phyloP scores from a whole-genome alignment of 495 filamentous ascomycete genomes.

The Neurospora sp. region DNA sequence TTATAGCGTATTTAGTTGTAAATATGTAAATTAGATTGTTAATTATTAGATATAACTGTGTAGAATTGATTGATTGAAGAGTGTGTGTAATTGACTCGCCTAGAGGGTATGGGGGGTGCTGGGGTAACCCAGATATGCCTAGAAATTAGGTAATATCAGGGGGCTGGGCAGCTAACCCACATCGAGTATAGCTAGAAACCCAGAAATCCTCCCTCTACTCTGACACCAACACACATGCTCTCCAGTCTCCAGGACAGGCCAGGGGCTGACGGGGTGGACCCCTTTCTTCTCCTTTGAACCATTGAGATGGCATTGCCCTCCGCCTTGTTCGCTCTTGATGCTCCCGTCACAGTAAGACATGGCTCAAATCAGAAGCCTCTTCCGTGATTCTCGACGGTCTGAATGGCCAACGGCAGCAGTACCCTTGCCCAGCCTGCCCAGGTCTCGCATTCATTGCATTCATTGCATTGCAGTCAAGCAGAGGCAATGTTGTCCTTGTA shows the following conservation, averaged over 20 bases:
- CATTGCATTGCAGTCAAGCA: background rate
- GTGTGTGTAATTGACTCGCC: too few relatives aligned
- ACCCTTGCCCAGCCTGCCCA: background rate
- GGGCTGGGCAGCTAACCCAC: too few relatives aligned
- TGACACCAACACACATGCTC: background rate
- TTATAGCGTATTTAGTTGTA: too few relatives aligned
- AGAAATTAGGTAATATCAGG: too few relatives aligned
- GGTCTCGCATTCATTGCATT: background rate
- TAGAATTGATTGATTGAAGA: too few relatives aligned
- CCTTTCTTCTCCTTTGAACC: background rate
- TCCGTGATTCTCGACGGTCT: background rate
- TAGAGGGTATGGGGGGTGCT: too few relatives aligned
- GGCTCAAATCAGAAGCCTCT: background rate
- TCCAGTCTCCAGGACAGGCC: background rate
- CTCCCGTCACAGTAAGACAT: background rate
- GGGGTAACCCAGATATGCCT: too few relatives aligned
- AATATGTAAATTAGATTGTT: too few relatives aligned
- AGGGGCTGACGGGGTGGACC: background rate
- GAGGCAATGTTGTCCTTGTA: background rate
- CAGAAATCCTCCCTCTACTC: too few relatives aligned
- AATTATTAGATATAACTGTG: too few relatives aligned
- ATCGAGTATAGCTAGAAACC: too few relatives aligned
- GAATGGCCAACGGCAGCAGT: background rate
- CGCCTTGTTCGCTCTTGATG: background rate
- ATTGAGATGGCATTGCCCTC: background rate